Percentiles rank a stretch among this genome's conserved stretches.
Conservation (phyloP, 2,329 filamentous ascomycete species). For the Pseudocercospora eumusae region DNA sequence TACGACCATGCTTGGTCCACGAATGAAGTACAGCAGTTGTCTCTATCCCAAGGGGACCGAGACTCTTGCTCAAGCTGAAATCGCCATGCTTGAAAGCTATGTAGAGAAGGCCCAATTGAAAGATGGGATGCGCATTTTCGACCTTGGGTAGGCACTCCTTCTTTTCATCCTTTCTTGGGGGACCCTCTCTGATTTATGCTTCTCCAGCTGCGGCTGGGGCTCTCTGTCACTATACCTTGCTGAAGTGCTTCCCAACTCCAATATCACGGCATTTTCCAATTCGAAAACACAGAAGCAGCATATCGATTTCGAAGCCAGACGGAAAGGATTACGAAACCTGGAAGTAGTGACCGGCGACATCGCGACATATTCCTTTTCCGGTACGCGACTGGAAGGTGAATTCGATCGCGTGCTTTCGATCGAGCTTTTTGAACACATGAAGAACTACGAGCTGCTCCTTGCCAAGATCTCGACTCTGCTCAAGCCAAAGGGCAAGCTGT, state of each 20-base stretch:
- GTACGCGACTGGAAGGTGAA: constrained; percentile 37
- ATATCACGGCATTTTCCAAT: constrained; percentile 69
- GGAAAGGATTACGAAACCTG: constrained; percentile 61
- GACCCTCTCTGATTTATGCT: constrained; percentile 4
- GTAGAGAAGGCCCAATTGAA: constrained; percentile 60
- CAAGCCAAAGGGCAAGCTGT: constrained; percentile 65
- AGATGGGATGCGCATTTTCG: constrained; percentile 63
- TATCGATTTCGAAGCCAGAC: constrained; percentile 61
- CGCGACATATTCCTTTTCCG: constrained; percentile 64
- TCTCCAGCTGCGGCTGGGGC: constrained; percentile 66
- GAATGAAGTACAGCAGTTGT: constrained; percentile 73
- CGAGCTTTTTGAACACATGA: constrained; percentile 76
- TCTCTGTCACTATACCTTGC: constrained; percentile 66
- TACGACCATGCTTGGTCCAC: constrained; percentile 61
- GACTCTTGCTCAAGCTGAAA: constrained; percentile 66
- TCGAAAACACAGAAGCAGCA: constrained; percentile 67
- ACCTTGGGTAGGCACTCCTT: constrained; percentile 55
- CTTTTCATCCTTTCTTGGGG: background rate
- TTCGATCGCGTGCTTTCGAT: constrained; percentile 70
- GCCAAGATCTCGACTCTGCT: constrained; percentile 62
- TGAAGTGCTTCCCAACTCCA: constrained; percentile 61
- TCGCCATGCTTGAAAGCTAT: constrained; percentile 65
- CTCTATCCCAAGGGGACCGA: constrained; percentile 64
- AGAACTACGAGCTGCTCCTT: constrained; percentile 70
- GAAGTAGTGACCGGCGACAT: constrained; percentile 67